Evolutionary conservation across 345 rosid species (phyloP).

Genomic region (Pistacia atlantica): DNA sequence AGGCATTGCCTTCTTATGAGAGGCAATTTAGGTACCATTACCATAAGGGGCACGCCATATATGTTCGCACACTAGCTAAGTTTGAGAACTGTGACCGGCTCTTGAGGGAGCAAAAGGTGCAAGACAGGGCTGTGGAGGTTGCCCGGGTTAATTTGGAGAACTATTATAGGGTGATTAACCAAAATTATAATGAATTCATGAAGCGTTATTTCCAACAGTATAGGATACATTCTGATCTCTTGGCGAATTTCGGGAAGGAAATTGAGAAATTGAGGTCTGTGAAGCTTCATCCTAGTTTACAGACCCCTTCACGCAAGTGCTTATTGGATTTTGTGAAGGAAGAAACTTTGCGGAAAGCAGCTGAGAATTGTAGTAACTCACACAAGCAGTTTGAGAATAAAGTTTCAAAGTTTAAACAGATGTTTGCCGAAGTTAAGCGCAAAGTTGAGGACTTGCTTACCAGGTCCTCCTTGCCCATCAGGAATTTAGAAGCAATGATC

Average conservation of each 20-base stretch:
- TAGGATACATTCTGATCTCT: constrained; percentile 70
- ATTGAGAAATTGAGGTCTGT: constrained; percentile 73
- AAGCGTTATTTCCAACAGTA: constrained; percentile 82
- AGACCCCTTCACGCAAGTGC: constrained; percentile 50
- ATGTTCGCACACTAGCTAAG: constrained; percentile 54
- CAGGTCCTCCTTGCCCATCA: constrained; percentile 48
- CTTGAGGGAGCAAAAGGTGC: constrained; percentile 84
- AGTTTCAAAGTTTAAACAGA: constrained; percentile 81
- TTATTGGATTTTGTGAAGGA: constrained; percentile 89
- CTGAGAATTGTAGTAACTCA: constrained; percentile 66
- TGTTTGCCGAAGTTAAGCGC: constrained; percentile 67
- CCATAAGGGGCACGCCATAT: constrained; percentile 59
- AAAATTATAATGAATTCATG: constrained; percentile 76
- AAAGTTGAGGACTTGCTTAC: constrained; percentile 74
- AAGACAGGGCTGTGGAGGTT: constrained; percentile 85
- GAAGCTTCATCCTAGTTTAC: constrained; percentile 78
- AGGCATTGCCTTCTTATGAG: constrained; percentile 91
- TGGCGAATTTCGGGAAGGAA: constrained; percentile 72
- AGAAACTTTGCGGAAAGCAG: constrained; percentile 71
- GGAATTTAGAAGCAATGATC: constrained; percentile 60
- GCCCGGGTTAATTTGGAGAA: constrained; percentile 85
- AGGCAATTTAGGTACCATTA: constrained; percentile 83
- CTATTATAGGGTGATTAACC: constrained; percentile 73
- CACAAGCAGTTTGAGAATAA: constrained; percentile 92
- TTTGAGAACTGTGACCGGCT: constrained; percentile 66